These are phyloP conservation scores for Ganoderma lingzhi DNA, from an alignment of 1,284 basidiomycete species.

Conservation along the genomic window DNA sequence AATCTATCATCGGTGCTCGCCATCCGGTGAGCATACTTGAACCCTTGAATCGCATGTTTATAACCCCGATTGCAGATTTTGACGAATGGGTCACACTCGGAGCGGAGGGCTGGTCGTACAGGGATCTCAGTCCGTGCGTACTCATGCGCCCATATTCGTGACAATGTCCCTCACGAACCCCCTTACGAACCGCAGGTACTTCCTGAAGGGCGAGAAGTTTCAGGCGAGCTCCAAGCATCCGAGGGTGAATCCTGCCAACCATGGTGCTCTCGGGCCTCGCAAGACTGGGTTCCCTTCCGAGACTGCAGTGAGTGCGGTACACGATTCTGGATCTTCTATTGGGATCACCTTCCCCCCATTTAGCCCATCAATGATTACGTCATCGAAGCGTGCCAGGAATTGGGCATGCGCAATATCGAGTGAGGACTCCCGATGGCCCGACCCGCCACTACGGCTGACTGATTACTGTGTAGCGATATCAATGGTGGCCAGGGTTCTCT, in stretches of 20 bases:
- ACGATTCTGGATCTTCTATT: too few species aligned
- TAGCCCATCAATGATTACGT: conserved; percentile 29
- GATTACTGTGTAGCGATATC: conserved; percentile 38
- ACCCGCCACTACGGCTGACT: not conserved
- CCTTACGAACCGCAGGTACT: conserved; percentile 36
- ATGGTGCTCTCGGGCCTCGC: conserved; percentile 34
- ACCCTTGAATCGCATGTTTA: not conserved
- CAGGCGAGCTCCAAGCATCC: not conserved
- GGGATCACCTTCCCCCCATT: not conserved
- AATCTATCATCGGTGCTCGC: conserved; percentile 33
- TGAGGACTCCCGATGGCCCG: conserved; percentile 19
- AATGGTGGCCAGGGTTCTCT: conserved; percentile 37
- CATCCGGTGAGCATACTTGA: conserved; percentile 22
- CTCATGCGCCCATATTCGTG: not conserved
- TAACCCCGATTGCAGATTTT: conserved; percentile 42
- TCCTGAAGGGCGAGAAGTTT: conserved; percentile 39
- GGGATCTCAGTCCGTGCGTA: conserved; percentile 42
- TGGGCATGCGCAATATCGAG: conserved; percentile 38
- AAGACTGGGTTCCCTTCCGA: conserved; percentile 31
- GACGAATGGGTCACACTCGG: conserved; percentile 48
- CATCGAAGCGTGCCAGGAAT: conserved; percentile 27
- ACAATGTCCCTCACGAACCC: not conserved
- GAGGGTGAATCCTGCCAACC: not conserved
- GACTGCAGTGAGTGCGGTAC: conserved; percentile 21
- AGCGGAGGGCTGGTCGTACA: conserved; percentile 47